phyloP scores from a whole-genome alignment of 352 stramenopile species.

The Phytophthora constricta region DNA sequence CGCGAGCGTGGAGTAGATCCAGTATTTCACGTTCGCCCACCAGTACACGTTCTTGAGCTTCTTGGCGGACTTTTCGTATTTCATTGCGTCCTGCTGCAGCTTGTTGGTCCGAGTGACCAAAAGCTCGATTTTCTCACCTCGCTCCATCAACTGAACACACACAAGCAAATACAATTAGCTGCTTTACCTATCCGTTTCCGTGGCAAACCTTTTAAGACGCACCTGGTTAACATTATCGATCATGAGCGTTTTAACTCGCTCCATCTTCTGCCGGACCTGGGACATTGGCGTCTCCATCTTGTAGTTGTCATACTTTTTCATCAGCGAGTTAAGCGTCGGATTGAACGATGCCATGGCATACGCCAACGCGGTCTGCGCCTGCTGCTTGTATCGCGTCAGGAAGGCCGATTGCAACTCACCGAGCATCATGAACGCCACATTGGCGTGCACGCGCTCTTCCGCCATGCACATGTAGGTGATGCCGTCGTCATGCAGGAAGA shows the following conservation, averaged over 20 bases:
- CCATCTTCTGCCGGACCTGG: conserved; percentile 94
- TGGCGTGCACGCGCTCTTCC: conserved; percentile 75
- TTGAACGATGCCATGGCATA: conserved; percentile 77
- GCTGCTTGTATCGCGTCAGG: conserved; percentile 63
- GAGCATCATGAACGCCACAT: conserved; percentile 80
- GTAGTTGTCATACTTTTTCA: conserved; percentile 89
- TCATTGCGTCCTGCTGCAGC: conserved; percentile 96
- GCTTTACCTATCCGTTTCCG: background rate
- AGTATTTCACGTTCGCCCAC: conserved; percentile 90
- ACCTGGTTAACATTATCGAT: conserved; percentile 98
- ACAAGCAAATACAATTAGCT: background rate
- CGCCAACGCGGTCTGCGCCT: conserved; percentile 70
- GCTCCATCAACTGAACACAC: conserved; percentile 90
- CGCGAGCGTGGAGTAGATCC: conserved; percentile 61
- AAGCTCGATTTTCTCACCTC: conserved; percentile 98
- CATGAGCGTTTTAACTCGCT: conserved; percentile 98
- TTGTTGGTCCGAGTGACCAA: conserved; percentile 88
- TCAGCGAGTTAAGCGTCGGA: conserved; percentile 62
- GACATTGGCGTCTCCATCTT: conserved; percentile 80
- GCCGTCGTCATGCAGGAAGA: conserved; percentile 74
- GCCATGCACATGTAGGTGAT: conserved; percentile 89
- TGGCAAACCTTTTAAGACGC: background rate
- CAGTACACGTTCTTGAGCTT: conserved; percentile 92
- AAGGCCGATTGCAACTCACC: conserved; percentile 72
- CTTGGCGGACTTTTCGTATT: conserved; percentile 95